Percentiles rank a stretch among this genome's conserved stretches.
Conservation (phyloP, 345 rosid genomes). For the Syzygium aromaticum region DNA sequence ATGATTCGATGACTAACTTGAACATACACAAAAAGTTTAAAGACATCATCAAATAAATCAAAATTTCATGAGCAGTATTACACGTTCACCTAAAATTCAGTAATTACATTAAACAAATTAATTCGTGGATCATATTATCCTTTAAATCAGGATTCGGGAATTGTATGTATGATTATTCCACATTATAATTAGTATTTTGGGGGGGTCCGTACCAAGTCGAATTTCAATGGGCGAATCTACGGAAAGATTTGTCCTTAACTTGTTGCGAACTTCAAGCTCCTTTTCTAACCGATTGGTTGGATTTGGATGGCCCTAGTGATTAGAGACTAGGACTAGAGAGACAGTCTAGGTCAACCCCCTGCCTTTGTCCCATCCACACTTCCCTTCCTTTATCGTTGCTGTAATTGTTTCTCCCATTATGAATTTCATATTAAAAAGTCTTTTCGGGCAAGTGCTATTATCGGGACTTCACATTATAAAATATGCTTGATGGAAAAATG, state of each 20-base stretch:
- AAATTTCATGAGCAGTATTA: no score
- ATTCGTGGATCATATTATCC: no score
- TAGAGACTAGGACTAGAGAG: neutral
- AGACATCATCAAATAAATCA: no score
- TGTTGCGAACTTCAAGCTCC: neutral
- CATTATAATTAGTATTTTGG: neutral
- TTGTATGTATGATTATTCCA: no score
- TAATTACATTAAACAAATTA: no score
- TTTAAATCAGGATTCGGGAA: no score
- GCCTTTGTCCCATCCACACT: neutral
- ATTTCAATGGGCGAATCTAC: neutral
- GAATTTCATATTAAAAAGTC: neutral
- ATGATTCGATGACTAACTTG: no score
- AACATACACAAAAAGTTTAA: no score
- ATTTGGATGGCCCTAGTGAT: neutral
- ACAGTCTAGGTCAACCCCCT: neutral
- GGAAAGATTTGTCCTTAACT: neutral
- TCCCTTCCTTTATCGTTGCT: no score
- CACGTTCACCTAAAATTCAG: no score
- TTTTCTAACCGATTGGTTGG: neutral
- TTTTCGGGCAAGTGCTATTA: neutral
- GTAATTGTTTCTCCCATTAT: rapidly evolving
- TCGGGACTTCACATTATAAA: neutral
- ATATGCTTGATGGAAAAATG: neutral
- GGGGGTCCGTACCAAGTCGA: neutral